Base-by-base conservation (phyloP, 2,329 filamentous ascomycete genomes). In the Truncatella angustata region DNA sequence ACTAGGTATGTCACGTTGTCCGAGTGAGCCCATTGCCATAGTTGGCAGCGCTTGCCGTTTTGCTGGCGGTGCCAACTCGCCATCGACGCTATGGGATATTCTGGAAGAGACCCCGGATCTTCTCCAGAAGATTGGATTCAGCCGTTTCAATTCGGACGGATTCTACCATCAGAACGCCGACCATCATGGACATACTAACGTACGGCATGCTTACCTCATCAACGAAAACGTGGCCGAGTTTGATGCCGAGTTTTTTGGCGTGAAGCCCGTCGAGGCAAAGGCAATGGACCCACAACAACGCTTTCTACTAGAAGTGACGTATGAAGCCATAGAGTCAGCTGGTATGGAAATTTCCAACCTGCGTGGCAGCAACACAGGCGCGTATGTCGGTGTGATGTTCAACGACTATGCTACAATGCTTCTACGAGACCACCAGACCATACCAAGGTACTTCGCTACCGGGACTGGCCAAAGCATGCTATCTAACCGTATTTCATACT, bases 241-340 rank as follows among this genome's bases (percentile, higher is more conserved):
- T 49, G 73, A 77, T 54, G 60, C 70, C 23, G 55, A 60, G 2
- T 76, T 76, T 63, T 76, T 76, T 62, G 64, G 65, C 35, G 69
- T 67, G n/a, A 66, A 56, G 16, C 56, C 68, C 6, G 63, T 63
- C 4, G 71, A 73, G 60, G 63, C 61, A 7, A 58, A 60, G 7
- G 57, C 67, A 3, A 71, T 69, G 57, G 73, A 75, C 51, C 72
- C 72, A 4, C 70, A 73, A 51, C 69, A 72, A 30, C 64, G 72
- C 3, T 52, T 67, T 2, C 48, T 68, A 3, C 60, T 74, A 6
- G 69, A 75, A 55, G 62, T 60, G 1, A 68, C 72, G 0, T 78
- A 74, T 55, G 69, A 78, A 44, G 68, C 68, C 0, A 53, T 73
- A 3, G 66, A 69, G 34, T 14, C 45, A 4, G 56, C 51, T 11